Conservation (phyloP, 495 filamentous ascomycete genomes). For the Lentithecium fluviatile region DNA sequence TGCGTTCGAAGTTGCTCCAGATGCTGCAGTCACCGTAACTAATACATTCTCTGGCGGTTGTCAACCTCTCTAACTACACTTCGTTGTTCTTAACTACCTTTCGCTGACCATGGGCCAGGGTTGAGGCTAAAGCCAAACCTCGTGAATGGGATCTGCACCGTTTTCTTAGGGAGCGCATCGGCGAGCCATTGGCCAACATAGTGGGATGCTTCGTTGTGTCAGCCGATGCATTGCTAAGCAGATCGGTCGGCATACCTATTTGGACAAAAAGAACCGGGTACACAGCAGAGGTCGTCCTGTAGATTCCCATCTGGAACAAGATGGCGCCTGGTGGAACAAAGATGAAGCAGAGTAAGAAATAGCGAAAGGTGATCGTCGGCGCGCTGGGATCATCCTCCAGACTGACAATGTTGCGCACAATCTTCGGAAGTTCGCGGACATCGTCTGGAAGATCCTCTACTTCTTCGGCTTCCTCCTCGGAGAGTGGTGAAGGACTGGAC, state of each 20-base stretch:
- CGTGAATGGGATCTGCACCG: slow-evolving; percentile 50
- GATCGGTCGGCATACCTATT: slow-evolving; percentile 39
- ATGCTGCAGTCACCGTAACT: slow-evolving; percentile 55
- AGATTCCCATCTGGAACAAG: slow-evolving; percentile 54
- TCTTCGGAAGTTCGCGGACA: slow-evolving; percentile 18
- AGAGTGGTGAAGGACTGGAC: neutral
- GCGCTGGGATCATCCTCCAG: slow-evolving; percentile 53
- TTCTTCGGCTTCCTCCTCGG: slow-evolving; percentile 6
- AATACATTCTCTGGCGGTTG: slow-evolving; percentile 53
- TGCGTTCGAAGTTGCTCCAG: slow-evolving; percentile 54
- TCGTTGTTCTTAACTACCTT: slow-evolving; percentile 12
- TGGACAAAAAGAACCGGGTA: slow-evolving; percentile 59
- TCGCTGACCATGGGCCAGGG: slow-evolving; percentile 57
- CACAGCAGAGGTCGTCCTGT: slow-evolving; percentile 54
- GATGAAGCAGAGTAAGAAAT: slow-evolving; percentile 53
- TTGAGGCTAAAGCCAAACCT: slow-evolving; percentile 46
- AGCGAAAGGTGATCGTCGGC: slow-evolving; percentile 57
- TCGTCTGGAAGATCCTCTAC: slow-evolving; percentile 12
- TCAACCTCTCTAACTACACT: neutral
- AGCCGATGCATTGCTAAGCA: neutral
- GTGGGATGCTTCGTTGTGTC: slow-evolving; percentile 43
- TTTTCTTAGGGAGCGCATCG: slow-evolving; percentile 49
- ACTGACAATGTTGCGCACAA: slow-evolving; percentile 54
- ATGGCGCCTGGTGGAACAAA: slow-evolving; percentile 57
- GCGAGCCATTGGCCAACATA: slow-evolving; percentile 57